Conservation (phyloP, 805 yeast species). For the Wickerhamiella siamensis region DNA sequence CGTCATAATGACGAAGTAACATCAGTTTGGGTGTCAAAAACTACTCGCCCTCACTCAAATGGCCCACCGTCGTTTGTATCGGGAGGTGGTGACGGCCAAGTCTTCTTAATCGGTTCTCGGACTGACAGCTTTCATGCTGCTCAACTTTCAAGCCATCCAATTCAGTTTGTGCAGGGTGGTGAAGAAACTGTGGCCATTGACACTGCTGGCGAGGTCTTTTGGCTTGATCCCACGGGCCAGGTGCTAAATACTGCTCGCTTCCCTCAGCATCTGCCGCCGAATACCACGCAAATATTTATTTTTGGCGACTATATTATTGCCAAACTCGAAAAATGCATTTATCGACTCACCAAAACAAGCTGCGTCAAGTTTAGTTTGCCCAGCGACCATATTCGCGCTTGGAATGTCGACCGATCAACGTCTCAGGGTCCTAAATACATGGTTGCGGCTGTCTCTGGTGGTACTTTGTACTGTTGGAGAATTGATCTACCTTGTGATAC, state of each 20-base stretch:
- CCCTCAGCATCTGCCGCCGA: not conserved
- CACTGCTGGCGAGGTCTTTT: not conserved
- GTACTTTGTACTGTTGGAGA: conserved; percentile 7
- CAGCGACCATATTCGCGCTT: conserved; percentile 6
- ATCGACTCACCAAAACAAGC: conserved; percentile 2
- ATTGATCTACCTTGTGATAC: conserved; percentile 4
- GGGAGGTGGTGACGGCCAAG: conserved; percentile 12
- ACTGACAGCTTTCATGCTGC: conserved; percentile 1
- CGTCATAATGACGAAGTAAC: conserved; percentile 17
- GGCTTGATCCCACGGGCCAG: not conserved
- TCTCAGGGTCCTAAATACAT: conserved; percentile 6
- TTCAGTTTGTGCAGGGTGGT: not conserved
- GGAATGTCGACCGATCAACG: conserved; percentile 9
- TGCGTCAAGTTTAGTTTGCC: too few relatives aligned
- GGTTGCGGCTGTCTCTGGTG: conserved; percentile 8
- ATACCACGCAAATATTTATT: conserved; percentile 4
- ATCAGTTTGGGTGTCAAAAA: conserved; percentile 18
- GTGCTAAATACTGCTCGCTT: not conserved
- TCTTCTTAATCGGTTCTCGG: conserved; percentile 5
- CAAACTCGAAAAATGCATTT: conserved; percentile 1
- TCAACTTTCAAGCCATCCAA: not conserved
- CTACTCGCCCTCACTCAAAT: conserved; percentile 5
- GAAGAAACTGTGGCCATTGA: conserved; percentile 1
- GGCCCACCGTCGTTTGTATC: conserved; percentile 7
- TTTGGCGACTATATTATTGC: conserved; percentile 8